Conservation (phyloP, 305 asterid genomes). For the Fraxinus sp. region DNA sequence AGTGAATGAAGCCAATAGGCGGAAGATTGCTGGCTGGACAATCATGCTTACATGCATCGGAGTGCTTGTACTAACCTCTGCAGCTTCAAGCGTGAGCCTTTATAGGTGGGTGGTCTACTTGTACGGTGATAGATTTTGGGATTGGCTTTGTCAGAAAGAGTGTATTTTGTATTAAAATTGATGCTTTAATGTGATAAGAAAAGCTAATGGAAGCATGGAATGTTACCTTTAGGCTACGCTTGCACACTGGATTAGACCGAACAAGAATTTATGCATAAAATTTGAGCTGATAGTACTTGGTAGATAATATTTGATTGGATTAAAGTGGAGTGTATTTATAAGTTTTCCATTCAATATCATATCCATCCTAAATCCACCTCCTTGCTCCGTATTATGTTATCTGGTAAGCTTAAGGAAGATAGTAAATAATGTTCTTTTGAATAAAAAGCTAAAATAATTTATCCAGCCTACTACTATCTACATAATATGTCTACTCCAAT, state of each 20-base stretch:
- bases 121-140: background rate
- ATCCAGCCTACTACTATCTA: background rate
- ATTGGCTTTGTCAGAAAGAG: background rate
- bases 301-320: background rate
- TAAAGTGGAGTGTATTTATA: background rate
- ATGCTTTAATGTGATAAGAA: background rate
- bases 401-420: background rate
- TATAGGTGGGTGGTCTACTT: conserved; percentile 46
- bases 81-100: conserved; percentile 70
- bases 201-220: background rate
- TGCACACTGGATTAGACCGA: background rate
- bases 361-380: background rate
- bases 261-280: background rate
- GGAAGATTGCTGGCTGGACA: conserved; percentile 93
- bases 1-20: conserved; percentile 49
- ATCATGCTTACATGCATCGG: conserved; percentile 75
- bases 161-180: background rate
- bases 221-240: background rate
- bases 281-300: background rate
- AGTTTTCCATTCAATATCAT: background rate
- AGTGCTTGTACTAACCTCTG: conserved; percentile 62
- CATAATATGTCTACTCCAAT: background rate
- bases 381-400: background rate
- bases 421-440: background rate
- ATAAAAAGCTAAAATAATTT: background rate